Evolutionary conservation across 805 yeast genomes (phyloP).

Genomic region (Kodamaea fukazawae): DNA sequence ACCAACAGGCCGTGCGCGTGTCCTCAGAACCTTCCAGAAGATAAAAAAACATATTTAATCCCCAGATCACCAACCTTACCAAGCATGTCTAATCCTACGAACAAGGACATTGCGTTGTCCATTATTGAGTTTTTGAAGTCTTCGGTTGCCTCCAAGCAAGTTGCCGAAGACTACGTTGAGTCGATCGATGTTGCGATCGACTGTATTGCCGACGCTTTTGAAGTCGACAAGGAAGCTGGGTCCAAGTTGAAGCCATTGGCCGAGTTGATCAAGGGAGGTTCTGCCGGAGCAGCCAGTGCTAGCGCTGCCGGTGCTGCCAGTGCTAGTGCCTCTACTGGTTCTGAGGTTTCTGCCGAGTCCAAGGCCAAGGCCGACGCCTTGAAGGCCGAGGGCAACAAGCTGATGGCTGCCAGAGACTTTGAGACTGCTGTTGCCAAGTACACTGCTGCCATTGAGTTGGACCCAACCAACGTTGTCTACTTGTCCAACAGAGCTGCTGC

Average conservation of each 20-base stretch:
- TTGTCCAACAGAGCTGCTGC: conserved; percentile 97
- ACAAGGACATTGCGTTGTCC: conserved; percentile 66
- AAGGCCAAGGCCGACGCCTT: conserved; percentile 76
- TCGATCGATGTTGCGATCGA: conserved; percentile 92
- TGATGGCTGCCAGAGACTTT: conserved; percentile 76
- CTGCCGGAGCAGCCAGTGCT: conserved; percentile 9
- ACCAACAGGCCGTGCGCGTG: no score
- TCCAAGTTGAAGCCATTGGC: conserved; percentile 45
- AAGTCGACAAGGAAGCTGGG: conserved; percentile 53
- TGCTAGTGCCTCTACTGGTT: conserved; percentile 28
- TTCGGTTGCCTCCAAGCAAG: conserved; percentile 57
- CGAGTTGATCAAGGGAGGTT: conserved; percentile 37
- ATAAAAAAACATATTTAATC: not conserved
- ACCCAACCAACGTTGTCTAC: conserved; percentile 76
- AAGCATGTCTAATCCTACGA: conserved; percentile 42
- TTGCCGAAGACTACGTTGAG: conserved; percentile 77
- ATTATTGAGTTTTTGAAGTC: conserved; percentile 69
- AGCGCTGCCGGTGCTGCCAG: conserved; percentile 13
- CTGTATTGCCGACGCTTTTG: conserved; percentile 85
- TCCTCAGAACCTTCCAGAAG: conserved; percentile 1
- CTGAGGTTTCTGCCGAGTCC: conserved; percentile 47
- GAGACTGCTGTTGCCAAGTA: conserved; percentile 71
- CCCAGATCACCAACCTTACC: not conserved
- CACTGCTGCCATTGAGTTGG: conserved; percentile 71
- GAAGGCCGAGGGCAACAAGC: conserved; percentile 85